phyloP scores from a whole-genome alignment of 2,329 filamentous ascomycete genomes.

The Fusarium albidum region DNA sequence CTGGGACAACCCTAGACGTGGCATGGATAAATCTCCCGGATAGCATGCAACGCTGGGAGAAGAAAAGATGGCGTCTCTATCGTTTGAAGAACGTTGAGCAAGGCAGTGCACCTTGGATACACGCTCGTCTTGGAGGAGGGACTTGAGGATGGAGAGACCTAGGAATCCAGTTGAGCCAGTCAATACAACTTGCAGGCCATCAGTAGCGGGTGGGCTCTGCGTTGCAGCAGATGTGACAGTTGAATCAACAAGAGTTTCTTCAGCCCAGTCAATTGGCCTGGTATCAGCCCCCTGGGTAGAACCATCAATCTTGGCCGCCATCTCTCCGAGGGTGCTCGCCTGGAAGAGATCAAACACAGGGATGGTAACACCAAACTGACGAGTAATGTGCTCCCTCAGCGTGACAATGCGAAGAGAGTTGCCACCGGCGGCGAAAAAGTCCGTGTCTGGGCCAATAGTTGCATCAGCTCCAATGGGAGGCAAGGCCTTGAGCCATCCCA shows the following conservation, averaged over 20 bases:
- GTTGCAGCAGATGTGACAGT: not conserved
- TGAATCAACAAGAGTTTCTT: not conserved
- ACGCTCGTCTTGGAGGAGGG: not conserved
- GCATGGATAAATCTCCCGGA: not conserved
- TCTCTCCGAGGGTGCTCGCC: not conserved
- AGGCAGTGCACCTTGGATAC: constrained; percentile 1
- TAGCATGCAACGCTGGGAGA: not conserved
- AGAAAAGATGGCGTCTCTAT: not conserved
- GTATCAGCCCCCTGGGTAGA: not conserved
- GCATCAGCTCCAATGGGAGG: not conserved
- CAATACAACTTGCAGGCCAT: not conserved
- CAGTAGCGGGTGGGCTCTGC: not conserved
- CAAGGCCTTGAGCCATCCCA: not conserved
- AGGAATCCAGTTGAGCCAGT: constrained; percentile 5
- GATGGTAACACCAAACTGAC: not conserved
- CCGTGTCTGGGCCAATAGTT: constrained; percentile 33
- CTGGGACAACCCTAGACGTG: not conserved
- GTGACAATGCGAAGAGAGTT: constrained; percentile 51
- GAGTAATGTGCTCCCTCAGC: constrained; percentile 40
- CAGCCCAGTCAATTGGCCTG: not conserved
- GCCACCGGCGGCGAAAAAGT: constrained; percentile 55
- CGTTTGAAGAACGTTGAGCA: not conserved
- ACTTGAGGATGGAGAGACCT: not conserved
- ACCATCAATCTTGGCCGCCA: not conserved
- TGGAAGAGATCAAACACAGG: not conserved